Percentiles rank a stretch among this genome's conserved stretches.
phyloP scores from a whole-genome alignment of 208 protist genomes.

The Trichomonas vaginalis region DNA sequence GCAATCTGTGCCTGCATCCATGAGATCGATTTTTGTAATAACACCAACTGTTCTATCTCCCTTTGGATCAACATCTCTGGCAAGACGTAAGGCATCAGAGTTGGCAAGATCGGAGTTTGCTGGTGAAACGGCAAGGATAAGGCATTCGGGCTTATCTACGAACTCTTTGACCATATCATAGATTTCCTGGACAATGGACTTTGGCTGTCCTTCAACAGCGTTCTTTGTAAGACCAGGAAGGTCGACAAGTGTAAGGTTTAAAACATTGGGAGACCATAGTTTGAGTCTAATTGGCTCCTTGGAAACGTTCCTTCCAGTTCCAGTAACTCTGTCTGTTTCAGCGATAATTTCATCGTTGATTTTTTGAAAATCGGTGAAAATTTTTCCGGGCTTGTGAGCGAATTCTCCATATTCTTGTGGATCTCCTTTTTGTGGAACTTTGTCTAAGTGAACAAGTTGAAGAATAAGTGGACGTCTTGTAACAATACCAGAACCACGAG shows the following conservation, averaged over 20 bases:
- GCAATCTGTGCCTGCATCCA: constrained; percentile 71
- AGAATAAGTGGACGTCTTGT: constrained; percentile 93
- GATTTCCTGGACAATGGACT: constrained; percentile 86
- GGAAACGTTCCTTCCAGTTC: constrained; percentile 73
- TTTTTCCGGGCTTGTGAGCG: constrained; percentile 57
- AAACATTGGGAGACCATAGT: constrained; percentile 64
- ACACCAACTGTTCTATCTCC: not conserved
- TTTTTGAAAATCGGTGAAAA: constrained; percentile 74
- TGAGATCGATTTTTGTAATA: not conserved
- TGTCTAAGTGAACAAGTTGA: constrained; percentile 60
- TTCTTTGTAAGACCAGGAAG: constrained; percentile 94
- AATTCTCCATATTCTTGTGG: constrained; percentile 57
- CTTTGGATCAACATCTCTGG: constrained; percentile 48
- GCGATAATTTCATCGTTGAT: constrained; percentile 70
- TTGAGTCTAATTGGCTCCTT: constrained; percentile 85
- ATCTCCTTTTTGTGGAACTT: no score
- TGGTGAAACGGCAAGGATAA: constrained; percentile 85
- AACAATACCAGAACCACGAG: constrained; percentile 91
- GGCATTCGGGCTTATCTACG: constrained; percentile 79
- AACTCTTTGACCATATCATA: constrained; percentile 82
- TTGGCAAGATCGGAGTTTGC: constrained; percentile 97
- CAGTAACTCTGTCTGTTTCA: constrained; percentile 83
- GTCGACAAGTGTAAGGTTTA: constrained; percentile 97
- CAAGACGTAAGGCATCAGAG: constrained; percentile 84
- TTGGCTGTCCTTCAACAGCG: constrained; percentile 84